Percentiles rank a stretch among this genome's conserved stretches.
phyloP scores from a whole-genome alignment of 31 red algal species.

The Asparagopsis taxiformis region DNA sequence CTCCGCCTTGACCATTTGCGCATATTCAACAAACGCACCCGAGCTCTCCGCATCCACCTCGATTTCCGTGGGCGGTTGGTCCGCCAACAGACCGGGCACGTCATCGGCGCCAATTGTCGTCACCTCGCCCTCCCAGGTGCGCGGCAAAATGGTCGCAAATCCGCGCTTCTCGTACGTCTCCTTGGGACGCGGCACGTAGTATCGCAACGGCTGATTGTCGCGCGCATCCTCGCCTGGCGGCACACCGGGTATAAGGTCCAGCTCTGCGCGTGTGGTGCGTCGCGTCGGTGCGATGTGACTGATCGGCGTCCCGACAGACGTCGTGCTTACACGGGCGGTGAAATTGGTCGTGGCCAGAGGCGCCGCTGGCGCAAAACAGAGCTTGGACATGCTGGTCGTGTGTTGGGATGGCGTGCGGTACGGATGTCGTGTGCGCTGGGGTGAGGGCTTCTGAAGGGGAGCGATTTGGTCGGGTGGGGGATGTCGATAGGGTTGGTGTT shows the following conservation, averaged over 20 bases:
- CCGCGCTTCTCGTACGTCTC: slow-evolving; percentile 72
- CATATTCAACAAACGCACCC: slow-evolving; percentile 61
- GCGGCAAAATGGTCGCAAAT: slow-evolving; percentile 65
- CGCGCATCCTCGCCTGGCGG: slow-evolving; percentile 68
- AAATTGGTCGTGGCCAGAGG: slow-evolving; percentile 1
- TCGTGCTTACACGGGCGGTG: not conserved
- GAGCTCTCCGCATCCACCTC: slow-evolving; percentile 33
- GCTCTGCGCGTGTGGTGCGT: slow-evolving; percentile 15
- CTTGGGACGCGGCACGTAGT: slow-evolving; percentile 55
- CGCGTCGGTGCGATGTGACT: not conserved
- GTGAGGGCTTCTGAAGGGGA: not conserved
- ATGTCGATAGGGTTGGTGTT: too few relatives aligned
- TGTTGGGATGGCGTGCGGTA: not conserved
- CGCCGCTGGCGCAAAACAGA: not conserved
- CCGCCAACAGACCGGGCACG: slow-evolving; percentile 19
- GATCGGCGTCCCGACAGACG: not conserved
- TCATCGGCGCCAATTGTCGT: slow-evolving; percentile 49
- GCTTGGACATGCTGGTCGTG: slow-evolving; percentile 2
- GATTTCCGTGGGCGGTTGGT: slow-evolving; percentile 11
- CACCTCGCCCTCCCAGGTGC: slow-evolving; percentile 68
- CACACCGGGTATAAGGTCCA: slow-evolving; percentile 40
- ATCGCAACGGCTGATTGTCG: slow-evolving; percentile 58
- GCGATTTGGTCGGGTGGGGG: not conserved
- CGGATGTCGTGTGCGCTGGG: not conserved
- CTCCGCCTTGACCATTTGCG: slow-evolving; percentile 44